Evolutionary conservation across 2,329 filamentous ascomycete genomes (phyloP), one percentile per base, ranked within the genome.

Genomic region (Trichophaea hybrida): DNA sequence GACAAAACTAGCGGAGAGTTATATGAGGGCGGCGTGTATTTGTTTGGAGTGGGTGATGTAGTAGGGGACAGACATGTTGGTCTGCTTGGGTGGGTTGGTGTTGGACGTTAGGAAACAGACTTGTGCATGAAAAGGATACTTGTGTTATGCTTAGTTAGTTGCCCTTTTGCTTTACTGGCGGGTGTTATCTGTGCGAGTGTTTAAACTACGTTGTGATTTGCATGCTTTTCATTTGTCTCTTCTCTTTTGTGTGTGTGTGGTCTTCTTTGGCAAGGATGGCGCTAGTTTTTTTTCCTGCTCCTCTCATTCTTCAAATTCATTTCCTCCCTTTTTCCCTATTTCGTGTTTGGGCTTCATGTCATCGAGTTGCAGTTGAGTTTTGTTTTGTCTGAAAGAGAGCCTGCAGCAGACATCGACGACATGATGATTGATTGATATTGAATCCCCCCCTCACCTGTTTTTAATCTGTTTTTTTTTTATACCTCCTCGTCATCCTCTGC

Each of bases 301-400:
- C 15, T 55, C 50, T 55, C 53, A 64, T 63, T 64, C 66, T 57
- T 63, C 61, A 58, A 62, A 61, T 65, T 65, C 61, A 64, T 54
- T 61, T 57, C 65, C 64, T n/a, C 64, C 64, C 58, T 66, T 59
- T 65, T 66, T 66, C 61, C 58, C 63, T 59, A 62, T 66, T 62
- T 55, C 54, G 24, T 24, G 24, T 24, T 24, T 24, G 24, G 24
- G 24, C 24, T 24, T 24, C 24, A 24, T 24, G 24, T 24, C 24
- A 24, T 24, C 24, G 24, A 24, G 24, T 24, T 24, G 24, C 24
- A 24, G 24, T 24, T 24, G 24, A 24, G 24, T 24, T 24, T 24
- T 24, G 24, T 24, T 24, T 24, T 24, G 24, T 24, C 24, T 24
- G 24, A 24, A 24, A 24, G 24, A 24, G 24, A 24, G 24, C 24